A percentile compares a stretch with the other conserved stretches of the same genome.
These are phyloP conservation scores for Monosporascus cannonballus DNA, from an alignment of 2,329 filamentous ascomycete species.

Conservation along the genomic window DNA sequence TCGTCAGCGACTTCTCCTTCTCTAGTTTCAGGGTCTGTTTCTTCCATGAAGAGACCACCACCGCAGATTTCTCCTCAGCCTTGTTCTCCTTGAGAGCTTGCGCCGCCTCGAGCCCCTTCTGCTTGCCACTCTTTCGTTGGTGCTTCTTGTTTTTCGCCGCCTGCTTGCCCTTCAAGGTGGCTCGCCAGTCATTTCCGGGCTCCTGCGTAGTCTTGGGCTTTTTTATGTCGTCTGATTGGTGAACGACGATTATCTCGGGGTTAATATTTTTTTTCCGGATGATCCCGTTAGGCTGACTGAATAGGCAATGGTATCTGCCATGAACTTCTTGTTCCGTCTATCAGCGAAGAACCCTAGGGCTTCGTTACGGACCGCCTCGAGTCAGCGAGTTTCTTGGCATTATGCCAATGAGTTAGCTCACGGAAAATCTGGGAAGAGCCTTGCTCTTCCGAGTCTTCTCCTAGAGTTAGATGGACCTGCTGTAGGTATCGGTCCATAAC, in stretches of 20 bases:
- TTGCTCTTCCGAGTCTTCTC: conserved; percentile 17
- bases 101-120: conserved; percentile 30
- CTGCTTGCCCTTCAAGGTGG: conserved; percentile 16
- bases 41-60: conserved; percentile 37
- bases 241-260: conserved; percentile 56
- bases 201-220: conserved; percentile 9
- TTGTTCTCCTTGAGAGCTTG: conserved; percentile 30
- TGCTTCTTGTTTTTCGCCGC: conserved; percentile 5
- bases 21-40: conserved; percentile 39
- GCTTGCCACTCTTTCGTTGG: conserved; percentile 28
- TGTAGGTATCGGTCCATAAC: conserved; percentile 40
- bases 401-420: conserved; percentile 57
- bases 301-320: conserved; percentile 62
- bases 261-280: conserved; percentile 53
- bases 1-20: conserved; percentile 33
- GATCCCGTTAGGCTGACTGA: conserved; percentile 64
- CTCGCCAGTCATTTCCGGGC: conserved; percentile 10
- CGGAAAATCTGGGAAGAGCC: conserved; percentile 32
- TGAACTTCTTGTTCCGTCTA: conserved; percentile 55
- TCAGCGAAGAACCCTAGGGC: conserved; percentile 26
- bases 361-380: conserved; percentile 26
- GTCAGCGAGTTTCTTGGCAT: conserved; percentile 45
- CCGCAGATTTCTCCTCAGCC: conserved; percentile 18
- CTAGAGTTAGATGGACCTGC: conserved; percentile 32
- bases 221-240: conserved; percentile 7